Base-by-base conservation (phyloP, 1,284 basidiomycete species). In the Volvariella volvacea region DNA sequence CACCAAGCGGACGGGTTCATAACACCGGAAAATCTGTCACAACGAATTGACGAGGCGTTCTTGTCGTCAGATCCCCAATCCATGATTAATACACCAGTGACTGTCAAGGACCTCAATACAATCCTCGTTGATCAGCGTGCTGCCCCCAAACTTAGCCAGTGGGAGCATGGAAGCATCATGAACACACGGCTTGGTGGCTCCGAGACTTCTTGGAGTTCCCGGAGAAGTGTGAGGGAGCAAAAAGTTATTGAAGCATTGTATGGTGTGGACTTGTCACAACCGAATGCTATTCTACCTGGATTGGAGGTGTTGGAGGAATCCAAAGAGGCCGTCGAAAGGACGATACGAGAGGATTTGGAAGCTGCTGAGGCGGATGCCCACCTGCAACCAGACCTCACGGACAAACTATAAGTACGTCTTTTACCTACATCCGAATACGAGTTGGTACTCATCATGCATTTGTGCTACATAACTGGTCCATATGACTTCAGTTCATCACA, bases 1-100 rank as follows among this genome's bases (percentile, higher is more conserved):
- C 84, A 88, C 66, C 74, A 83, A 61, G 63, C 78, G 37, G 73
- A 74, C 43, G 64, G 64, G 3, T 86, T 83, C 65, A 73, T 88
- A 49, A 84, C 83, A 7, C 68, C 67, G n/a, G 78, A 83, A 49
- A 85, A 74, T 53, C 74, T 88, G 32, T 70, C 73, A 17, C 50
- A 67, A n/a, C 66, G 64, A 42, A 86, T 88, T 42, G 80, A 86
- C 63, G 58, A 71, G 8, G 78, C 77, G 1, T 87, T 88, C 53
- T 41, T 65, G 3, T 47, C 60, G 15, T 49, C 38, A 21, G 22
- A 28, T 17, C 44, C 12, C n/a, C 25, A 36, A 12, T 39, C 39
- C 3, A 20, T 19, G 12, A 22, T 22, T 4, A 4, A 7, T 17
- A 42, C 14, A 10, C n/a, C 48, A 21, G 41, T 56, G n/a, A 46